These are phyloP conservation scores for Populus pruinosa DNA, from an alignment of 345 rosid species.

Conservation along the genomic window DNA sequence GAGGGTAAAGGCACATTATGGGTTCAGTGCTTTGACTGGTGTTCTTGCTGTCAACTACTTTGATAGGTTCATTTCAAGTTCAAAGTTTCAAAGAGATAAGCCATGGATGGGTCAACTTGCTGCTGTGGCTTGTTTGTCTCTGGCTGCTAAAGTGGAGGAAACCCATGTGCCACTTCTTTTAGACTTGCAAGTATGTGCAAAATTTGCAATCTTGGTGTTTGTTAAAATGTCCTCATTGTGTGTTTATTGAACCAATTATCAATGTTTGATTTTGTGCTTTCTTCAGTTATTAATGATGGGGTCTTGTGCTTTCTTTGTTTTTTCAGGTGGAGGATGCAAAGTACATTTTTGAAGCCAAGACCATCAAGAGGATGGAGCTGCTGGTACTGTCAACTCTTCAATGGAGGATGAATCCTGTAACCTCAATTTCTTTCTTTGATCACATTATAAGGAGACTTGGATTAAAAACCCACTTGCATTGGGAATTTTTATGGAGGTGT, in stretches of 20 bases:
- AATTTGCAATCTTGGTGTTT: constrained; percentile 28
- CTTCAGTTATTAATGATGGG: not conserved
- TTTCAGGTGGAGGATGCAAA: constrained; percentile 70
- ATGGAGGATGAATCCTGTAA: constrained; percentile 92
- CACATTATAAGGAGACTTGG: constrained; percentile 69
- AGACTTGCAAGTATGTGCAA: constrained; percentile 67
- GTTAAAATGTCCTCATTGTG: constrained; percentile 19
- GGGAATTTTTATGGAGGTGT: constrained; percentile 60
- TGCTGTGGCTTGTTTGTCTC: constrained; percentile 81
- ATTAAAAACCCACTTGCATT: constrained; percentile 43
- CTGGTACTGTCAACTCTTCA: constrained; percentile 69
- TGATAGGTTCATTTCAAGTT: constrained; percentile 68
- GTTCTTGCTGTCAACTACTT: constrained; percentile 84
- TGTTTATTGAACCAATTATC: constrained; percentile 2
- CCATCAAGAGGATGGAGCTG: constrained; percentile 91
- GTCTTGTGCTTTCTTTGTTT: constrained; percentile 7
- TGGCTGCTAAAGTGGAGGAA: constrained; percentile 95
- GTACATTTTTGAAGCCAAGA: constrained; percentile 73
- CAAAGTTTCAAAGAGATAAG: constrained; percentile 54
- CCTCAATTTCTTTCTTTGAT: constrained; percentile 77
- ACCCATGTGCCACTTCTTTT: constrained; percentile 72
- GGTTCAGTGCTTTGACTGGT: constrained; percentile 61
- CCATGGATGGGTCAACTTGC: constrained; percentile 94
- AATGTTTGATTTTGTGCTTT: constrained; percentile 13
- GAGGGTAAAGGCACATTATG: constrained; percentile 56